These are phyloP conservation scores for Inga laurina DNA, from an alignment of 306 rosid species.

Conservation along the genomic window DNA sequence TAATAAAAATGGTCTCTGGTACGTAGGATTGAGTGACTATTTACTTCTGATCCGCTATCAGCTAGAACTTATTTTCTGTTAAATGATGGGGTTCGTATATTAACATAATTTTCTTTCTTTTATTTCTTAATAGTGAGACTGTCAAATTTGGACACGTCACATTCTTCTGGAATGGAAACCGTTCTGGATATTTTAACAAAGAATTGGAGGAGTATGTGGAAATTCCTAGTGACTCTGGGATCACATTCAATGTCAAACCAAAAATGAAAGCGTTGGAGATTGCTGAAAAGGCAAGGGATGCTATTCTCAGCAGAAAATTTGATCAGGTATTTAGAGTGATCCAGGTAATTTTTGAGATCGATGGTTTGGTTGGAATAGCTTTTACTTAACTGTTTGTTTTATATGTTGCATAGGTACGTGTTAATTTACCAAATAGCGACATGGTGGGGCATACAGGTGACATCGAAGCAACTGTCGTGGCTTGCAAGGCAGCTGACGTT, in stretches of 20 bases:
- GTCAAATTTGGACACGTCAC: slow-evolving; percentile 99
- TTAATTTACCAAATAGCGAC: slow-evolving; percentile 95
- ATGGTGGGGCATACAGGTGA: slow-evolving; percentile 99
- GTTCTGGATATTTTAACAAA: slow-evolving; percentile 80
- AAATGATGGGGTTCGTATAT: slow-evolving; percentile 1
- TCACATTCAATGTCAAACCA: slow-evolving; percentile 87
- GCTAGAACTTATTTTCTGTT: slow-evolving; percentile 9
- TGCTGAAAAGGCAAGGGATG: slow-evolving; percentile 92
- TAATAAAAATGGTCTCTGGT: neutral
- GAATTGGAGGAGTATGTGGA: slow-evolving; percentile 87
- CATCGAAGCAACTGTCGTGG: slow-evolving; percentile 87
- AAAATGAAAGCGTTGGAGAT: slow-evolving; percentile 91
- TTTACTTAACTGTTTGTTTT: slow-evolving; percentile 3
- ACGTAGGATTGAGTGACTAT: neutral
- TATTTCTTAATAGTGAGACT: slow-evolving; percentile 66
- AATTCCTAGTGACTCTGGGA: slow-evolving; percentile 92
- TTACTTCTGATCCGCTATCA: neutral
- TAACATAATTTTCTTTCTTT: slow-evolving; percentile 8
- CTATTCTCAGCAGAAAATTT: slow-evolving; percentile 80
- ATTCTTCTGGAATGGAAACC: slow-evolving; percentile 98
- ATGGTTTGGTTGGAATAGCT: neutral
- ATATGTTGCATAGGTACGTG: slow-evolving; percentile 67
- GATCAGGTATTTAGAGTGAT: slow-evolving; percentile 41
- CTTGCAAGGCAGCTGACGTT: slow-evolving; percentile 95
- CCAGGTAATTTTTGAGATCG: neutral